phyloP scores from a whole-genome alignment of 108 stramenopile species.

The Fistulifera solaris region DNA sequence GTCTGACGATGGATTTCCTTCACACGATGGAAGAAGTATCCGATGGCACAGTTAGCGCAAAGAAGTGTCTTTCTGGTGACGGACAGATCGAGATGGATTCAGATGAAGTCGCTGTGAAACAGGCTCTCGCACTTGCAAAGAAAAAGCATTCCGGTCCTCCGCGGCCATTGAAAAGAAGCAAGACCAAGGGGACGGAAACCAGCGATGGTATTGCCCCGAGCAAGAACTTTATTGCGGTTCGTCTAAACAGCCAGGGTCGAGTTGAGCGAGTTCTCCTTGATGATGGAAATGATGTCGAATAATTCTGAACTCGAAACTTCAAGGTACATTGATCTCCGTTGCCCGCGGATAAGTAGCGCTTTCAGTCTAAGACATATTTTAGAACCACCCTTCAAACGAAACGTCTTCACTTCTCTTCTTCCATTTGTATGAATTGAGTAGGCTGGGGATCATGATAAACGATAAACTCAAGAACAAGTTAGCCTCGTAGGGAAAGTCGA shows the following conservation, averaged over 20 bases:
- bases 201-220: not conserved
- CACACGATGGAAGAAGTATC: conserved; percentile 44
- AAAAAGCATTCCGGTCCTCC: no score
- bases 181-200: no score
- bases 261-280: conserved; percentile 8
- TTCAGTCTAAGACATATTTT: conserved; percentile 1
- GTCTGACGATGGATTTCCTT: conserved; percentile 46
- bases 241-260: not conserved
- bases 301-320: not conserved
- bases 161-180: no score
- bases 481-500: conserved; percentile 66
- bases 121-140: not conserved
- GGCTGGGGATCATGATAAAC: conserved; percentile 51
- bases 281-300: not conserved
- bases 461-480: conserved; percentile 46
- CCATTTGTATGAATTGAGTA: conserved; percentile 81
- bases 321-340: not conserved
- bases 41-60: conserved; percentile 43
- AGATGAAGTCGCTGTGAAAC: conserved; percentile 48
- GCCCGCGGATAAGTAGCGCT: no score
- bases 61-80: conserved; percentile 60
- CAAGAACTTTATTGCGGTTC: conserved; percentile 1
- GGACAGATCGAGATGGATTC: conserved; percentile 69
- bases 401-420: conserved; percentile 65
- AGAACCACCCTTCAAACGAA: conserved; percentile 83